A percentile compares a stretch with the other conserved stretches of the same genome.
phyloP scores from a whole-genome alignment of 1,284 basidiomycete species.

The Sanghuangporus weigelae region DNA sequence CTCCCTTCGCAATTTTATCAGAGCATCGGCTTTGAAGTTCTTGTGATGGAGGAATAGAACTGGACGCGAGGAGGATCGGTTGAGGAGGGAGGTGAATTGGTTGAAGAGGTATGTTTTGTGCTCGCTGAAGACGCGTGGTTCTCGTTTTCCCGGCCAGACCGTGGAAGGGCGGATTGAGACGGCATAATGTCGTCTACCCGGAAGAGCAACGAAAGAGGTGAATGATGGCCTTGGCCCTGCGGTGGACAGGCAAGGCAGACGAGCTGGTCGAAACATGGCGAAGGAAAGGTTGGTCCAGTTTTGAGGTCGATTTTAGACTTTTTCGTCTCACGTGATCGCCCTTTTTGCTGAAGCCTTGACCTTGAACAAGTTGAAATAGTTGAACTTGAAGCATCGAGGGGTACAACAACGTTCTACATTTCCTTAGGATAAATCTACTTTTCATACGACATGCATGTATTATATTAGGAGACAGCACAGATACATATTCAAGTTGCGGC shows the following conservation, averaged over 20 bases:
- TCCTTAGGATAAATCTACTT: too few relatives aligned
- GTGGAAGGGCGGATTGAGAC: conserved; percentile 54
- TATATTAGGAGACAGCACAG: too few relatives aligned
- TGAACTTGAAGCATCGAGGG: too few relatives aligned
- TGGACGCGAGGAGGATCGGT: conserved; percentile 36
- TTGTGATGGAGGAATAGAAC: conserved; percentile 68
- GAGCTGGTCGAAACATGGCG: conserved; percentile 6
- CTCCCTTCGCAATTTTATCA: conserved; percentile 62
- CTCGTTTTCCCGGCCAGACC: conserved; percentile 44
- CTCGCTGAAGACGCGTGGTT: conserved; percentile 56
- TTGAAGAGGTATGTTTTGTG: conserved; percentile 73
- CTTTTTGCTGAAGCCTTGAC: neutral
- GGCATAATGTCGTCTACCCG: conserved; percentile 29
- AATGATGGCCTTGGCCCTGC: conserved; percentile 1
- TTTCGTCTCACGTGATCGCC: neutral
- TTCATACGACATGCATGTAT: too few relatives aligned
- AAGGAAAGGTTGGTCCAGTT: neutral
- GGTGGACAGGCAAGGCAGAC: neutral
- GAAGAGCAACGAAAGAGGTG: neutral
- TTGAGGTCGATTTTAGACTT: neutral
- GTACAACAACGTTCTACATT: neutral
- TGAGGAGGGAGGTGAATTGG: conserved; percentile 64
- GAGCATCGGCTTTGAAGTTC: conserved; percentile 58
- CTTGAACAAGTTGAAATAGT: too few relatives aligned
- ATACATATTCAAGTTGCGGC: too few relatives aligned